Conservation (phyloP, 495 filamentous ascomycete species). For the Talaromyces proteolyticus region DNA sequence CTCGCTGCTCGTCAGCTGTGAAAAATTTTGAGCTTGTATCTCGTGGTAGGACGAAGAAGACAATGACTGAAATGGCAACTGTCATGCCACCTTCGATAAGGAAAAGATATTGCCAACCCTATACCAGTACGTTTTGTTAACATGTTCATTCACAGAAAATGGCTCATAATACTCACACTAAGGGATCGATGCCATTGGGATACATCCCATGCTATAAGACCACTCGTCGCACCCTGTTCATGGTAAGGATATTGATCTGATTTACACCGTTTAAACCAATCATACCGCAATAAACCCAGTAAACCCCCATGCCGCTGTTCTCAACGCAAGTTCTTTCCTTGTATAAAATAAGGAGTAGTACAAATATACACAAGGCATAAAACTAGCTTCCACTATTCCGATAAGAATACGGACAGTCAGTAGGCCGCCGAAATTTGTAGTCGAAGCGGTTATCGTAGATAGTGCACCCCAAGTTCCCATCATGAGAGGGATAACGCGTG, state of each 20-base stretch:
- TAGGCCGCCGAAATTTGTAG: slow-evolving; percentile 1
- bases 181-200: slow-evolving; percentile 4
- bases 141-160: background rate
- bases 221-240: slow-evolving; percentile 1
- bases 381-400: background rate
- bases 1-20: slow-evolving; percentile 24
- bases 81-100: slow-evolving; percentile 37
- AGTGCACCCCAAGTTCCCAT: slow-evolving; percentile 1
- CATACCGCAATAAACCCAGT: slow-evolving; percentile 5
- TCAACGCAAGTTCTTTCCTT: slow-evolving; percentile 5
- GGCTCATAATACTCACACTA: background rate
- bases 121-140: background rate
- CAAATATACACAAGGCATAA: slow-evolving; percentile 4
- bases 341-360: slow-evolving; percentile 4
- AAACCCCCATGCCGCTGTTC: slow-evolving; percentile 1
- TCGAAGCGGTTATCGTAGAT: slow-evolving; percentile 3
- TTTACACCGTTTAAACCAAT: background rate
- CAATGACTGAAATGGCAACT: slow-evolving; percentile 30
- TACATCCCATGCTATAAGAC: slow-evolving; percentile 3
- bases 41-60: slow-evolving; percentile 35
- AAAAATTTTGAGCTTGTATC: slow-evolving; percentile 23
- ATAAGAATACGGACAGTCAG: background rate
- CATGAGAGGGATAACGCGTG: slow-evolving; percentile 1
- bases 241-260: background rate
- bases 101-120: slow-evolving; percentile 26